Base-by-base conservation (phyloP, 345 rosid species). In the Boechera retrofracta region DNA sequence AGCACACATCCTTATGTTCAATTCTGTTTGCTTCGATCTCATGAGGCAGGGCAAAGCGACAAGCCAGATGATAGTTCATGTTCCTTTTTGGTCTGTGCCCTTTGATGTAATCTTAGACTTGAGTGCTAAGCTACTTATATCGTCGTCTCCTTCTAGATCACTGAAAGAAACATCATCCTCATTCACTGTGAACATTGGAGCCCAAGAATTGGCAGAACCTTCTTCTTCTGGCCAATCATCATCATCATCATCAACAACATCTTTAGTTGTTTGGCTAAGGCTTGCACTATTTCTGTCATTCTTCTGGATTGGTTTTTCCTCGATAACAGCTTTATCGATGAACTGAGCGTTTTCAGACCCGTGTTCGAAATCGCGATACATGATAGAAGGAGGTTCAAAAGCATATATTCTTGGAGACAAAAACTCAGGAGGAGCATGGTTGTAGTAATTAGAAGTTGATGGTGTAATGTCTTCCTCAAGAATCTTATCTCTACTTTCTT, bases 121-220 rank as follows among this genome's bases (percentile, higher is more conserved):
- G 67, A 80, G 79, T 7, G 82, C 79, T 69, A 80, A 53, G 76
- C 79, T 55, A 51, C 82, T 75, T 57, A 80, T 74, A 64, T 80
- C 94, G 54, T 91, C 97, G 49, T 93, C 98, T 2, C 92, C 97
- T 86, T 95, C 98, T 0, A 95, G 94, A 83, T 95, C 99, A 79
- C 99, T 93, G 70, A 93, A 95, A 4, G 98, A 92, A n/a, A 93
- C 94, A 65, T 93, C 99, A 69, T 93, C 98, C 1, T 91, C 98
- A 72, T 92, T 89, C 67, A 64, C 96, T 39, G 87, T 69, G 29
- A 69, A 87, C 64, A 79, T 71, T 6, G 87, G 64, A 45, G 87
- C 79, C 74, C 85, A 85, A 76, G 80, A 48, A 58, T 77, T 64
- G 68, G 86, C 93, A 7, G 87, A 81, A 64, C 61, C 86, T 75